Evolutionary conservation across 108 stramenopile genomes (phyloP).

Genomic region (Stephanodiscus minutulus): DNA sequence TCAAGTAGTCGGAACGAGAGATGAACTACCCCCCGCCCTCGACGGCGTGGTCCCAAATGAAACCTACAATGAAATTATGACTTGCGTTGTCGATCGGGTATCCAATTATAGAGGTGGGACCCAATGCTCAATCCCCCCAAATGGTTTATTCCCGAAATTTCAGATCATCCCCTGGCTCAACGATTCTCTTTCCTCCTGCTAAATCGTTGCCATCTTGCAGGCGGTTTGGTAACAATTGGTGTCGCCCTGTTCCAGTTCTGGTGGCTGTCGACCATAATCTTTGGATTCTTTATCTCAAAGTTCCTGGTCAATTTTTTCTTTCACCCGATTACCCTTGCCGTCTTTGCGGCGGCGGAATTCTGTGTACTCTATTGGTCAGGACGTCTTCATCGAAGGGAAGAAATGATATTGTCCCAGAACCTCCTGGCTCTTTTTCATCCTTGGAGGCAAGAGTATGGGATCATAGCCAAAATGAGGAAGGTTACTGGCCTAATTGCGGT

Average conservation of each 20-base stretch:
- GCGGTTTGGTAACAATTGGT: slow-evolving; percentile 2
- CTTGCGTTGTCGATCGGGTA: background rate
- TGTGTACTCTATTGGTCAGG: slow-evolving; percentile 4
- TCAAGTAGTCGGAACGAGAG: background rate
- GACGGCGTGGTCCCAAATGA: slow-evolving; percentile 11
- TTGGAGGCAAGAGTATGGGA: slow-evolving; percentile 25
- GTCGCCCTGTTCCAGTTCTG: slow-evolving; percentile 1
- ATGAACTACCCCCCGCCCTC: slow-evolving; percentile 11
- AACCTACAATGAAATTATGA: background rate
- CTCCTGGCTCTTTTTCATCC: slow-evolving; percentile 8
- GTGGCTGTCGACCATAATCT: background rate
- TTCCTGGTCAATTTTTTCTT: slow-evolving; percentile 1
- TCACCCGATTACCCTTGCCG: background rate
- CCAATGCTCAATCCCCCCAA: background rate
- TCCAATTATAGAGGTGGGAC: slow-evolving; percentile 16
- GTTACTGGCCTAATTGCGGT: background rate
- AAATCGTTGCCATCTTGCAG: background rate
- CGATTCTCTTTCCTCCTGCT: background rate
- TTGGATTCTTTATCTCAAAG: slow-evolving; percentile 15
- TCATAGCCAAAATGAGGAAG: slow-evolving; percentile 23
- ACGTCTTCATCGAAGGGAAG: slow-evolving; percentile 6
- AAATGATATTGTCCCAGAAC: slow-evolving; percentile 3
- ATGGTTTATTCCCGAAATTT: background rate
- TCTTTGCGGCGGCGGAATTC: slow-evolving; percentile 9
- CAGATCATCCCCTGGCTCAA: background rate